Evolutionary conservation across 495 filamentous ascomycete species (phyloP), one percentile per base, ranked within the genome.

Genomic region (Podospora australis): DNA sequence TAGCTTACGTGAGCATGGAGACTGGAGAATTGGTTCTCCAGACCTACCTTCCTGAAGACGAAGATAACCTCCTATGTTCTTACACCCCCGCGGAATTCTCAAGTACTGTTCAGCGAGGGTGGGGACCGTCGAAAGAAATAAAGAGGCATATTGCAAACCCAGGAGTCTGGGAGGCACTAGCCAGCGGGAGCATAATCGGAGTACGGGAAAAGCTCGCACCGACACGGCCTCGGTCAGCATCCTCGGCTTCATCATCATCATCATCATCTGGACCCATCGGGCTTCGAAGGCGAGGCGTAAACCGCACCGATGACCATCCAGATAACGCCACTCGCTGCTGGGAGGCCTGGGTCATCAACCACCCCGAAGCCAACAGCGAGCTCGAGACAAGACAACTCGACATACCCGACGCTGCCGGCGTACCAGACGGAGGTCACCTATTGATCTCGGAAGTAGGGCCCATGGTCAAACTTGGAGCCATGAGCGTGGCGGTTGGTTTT

Each of bases 321-420:
- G 19, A n/a, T 29, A 2, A n/a, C 41, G 10, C 16, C 14, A 39
- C 6, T n/a, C 2, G 5, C 52, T 26, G 16, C 14, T 88, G 82
- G 82, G 82, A 87, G 58, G 77, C 76, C 2, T 88, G 82, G 80
- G 77, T 73, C 8, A 70, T 85, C 41, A 74, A 77, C 17, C 65
- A 67, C 48, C 66, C 65, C 10, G 67, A 66, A 30, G 45, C 52
- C 21, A 57, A 57, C 11, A 54, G 64, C 17, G 57, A 62, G 16
- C 66, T 66, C 52, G 72, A 75, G 46, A 65, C 64, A 0, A 42
- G 46, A 9, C 66, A 64, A 9, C 59, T 75, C 13, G 60, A 66
- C 17, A 40, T 54, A 14, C 60, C 63, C 10, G 58, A 63, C n/a
- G 54, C 8, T 21, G 64, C 3, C 23, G 9, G 21, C 43, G 5